These are phyloP conservation scores for Hymenoscyphus scutula DNA, from an alignment of 2,329 filamentous ascomycete genomes.

Conservation along the genomic window DNA sequence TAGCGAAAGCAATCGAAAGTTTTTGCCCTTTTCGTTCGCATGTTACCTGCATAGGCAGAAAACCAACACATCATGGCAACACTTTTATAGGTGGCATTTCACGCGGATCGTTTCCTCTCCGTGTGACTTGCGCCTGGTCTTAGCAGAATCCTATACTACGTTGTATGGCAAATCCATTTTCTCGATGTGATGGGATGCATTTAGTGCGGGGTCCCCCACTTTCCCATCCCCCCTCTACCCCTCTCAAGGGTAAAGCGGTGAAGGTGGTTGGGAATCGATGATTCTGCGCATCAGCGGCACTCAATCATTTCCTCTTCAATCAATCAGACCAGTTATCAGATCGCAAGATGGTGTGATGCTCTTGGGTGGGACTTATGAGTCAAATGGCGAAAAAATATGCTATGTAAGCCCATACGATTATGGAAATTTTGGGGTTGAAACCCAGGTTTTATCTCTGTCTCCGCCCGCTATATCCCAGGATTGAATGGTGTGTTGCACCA, in stretches of 20 bases:
- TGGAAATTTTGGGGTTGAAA: not conserved
- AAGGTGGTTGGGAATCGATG: not conserved
- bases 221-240: not conserved
- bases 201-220: constrained; percentile 1
- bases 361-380: not conserved
- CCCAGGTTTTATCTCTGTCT: not conserved
- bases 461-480: not conserved
- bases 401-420: not conserved
- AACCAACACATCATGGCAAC: not conserved
- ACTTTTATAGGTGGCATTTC: not conserved
- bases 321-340: constrained; percentile 2
- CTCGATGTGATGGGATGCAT: constrained; percentile 3
- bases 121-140: not conserved
- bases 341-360: not conserved
- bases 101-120: not conserved
- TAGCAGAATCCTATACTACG: not conserved
- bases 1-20: not conserved
- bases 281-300: not conserved
- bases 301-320: not conserved
- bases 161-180: constrained; percentile 3
- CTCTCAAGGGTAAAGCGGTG: constrained; percentile 1
- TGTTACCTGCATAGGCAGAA: not conserved
- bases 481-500: not conserved
- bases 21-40: too few species aligned
- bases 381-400: not conserved